phyloP scores from a whole-genome alignment of 2,329 filamentous ascomycete species.

The Dothideomycetes sp. region DNA sequence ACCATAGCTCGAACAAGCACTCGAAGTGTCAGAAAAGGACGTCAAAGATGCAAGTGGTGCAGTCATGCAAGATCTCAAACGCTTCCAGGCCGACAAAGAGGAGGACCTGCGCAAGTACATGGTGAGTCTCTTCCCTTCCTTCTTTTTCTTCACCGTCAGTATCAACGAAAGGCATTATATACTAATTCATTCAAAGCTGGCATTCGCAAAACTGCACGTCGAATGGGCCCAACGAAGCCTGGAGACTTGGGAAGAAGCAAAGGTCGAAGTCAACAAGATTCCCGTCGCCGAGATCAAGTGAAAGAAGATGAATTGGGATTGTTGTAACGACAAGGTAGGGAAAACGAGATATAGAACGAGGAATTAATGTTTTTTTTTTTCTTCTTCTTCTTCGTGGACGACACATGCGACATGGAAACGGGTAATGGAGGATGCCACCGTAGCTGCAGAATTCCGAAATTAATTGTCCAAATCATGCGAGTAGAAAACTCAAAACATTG shows the following conservation, averaged over 20 bases:
- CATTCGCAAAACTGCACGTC: slow-evolving; percentile 84
- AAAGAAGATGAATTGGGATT: background rate
- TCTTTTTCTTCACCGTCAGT: too few relatives aligned
- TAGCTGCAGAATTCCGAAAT: too few relatives aligned
- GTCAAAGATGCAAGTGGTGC: slow-evolving; percentile 87
- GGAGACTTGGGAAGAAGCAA: slow-evolving; percentile 87
- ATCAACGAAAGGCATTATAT: too few relatives aligned
- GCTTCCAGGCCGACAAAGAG: slow-evolving; percentile 94
- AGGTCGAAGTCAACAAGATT: slow-evolving; percentile 80
- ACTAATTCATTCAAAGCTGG: too few relatives aligned
- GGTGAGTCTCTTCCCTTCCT: slow-evolving; percentile 49
- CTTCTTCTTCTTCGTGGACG: too few relatives aligned
- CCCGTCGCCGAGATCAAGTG: slow-evolving; percentile 7
- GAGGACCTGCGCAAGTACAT: slow-evolving; percentile 89
- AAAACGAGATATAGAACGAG: too few relatives aligned
- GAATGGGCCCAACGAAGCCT: slow-evolving; percentile 90
- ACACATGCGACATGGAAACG: too few relatives aligned
- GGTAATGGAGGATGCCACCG: too few relatives aligned
- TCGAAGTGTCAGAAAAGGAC: slow-evolving; percentile 79
- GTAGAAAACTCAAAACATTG: too few relatives aligned
- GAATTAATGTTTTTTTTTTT: too few relatives aligned
- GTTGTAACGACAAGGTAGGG: too few relatives aligned
- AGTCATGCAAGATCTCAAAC: slow-evolving; percentile 78
- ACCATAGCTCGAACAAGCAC: slow-evolving; percentile 74
- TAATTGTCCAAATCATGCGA: too few relatives aligned